Evolutionary conservation across 208 protist genomes (phyloP).

Genomic region (Cochliopodium minus): DNA sequence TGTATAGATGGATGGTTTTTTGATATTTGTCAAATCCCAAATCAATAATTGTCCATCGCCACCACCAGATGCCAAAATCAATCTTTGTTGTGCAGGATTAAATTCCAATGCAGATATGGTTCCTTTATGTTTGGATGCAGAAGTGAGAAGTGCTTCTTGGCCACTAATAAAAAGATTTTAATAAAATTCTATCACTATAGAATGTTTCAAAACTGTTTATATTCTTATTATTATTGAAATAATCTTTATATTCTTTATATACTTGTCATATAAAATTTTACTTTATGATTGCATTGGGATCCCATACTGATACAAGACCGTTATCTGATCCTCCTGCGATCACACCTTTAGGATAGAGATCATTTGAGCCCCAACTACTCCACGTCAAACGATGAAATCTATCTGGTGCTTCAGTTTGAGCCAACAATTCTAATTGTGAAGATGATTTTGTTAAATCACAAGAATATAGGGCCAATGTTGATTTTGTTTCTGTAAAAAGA

Average conservation of each 20-base stretch:
- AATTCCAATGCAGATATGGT: constrained; percentile 69
- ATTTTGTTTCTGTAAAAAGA: too few species aligned
- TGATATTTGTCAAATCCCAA: constrained; percentile 35
- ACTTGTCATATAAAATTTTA: neutral
- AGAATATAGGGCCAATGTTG: too few species aligned
- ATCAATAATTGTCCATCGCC: constrained; percentile 1
- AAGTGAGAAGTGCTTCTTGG: constrained; percentile 46
- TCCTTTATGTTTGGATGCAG: constrained; percentile 50
- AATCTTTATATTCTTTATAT: neutral
- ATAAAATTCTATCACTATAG: neutral
- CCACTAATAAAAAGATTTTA: neutral
- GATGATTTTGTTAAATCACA: too few species aligned
- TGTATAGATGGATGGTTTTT: constrained; percentile 47
- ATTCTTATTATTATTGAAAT: neutral
- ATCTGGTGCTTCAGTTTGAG: neutral
- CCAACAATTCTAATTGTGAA: neutral
- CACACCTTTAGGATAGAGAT: neutral
- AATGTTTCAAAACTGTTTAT: neutral
- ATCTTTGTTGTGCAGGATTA: constrained; percentile 61
- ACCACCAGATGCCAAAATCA: constrained; percentile 44
- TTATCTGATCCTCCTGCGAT: neutral
- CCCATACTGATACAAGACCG: neutral
- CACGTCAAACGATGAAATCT: neutral
- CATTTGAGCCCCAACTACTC: neutral
- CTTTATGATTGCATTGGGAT: neutral